Base-by-base conservation (phyloP, 306 rosid genomes). In the Lithocarpus polystachyus region DNA sequence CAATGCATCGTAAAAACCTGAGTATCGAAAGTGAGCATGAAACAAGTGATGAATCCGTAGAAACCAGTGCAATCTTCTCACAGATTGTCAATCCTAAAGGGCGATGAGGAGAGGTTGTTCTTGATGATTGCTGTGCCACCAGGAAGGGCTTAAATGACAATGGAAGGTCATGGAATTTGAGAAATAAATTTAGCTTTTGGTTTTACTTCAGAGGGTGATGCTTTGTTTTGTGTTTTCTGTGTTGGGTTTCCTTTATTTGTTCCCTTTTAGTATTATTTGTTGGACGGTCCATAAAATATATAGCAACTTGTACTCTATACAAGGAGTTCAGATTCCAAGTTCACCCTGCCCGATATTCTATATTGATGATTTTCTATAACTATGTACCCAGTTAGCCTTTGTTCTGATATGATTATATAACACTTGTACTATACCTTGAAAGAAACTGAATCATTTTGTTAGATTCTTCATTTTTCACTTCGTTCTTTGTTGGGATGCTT, bases 21-120 rank as follows among this genome's bases (percentile, higher is more conserved):
- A 77, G 83, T 81, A 81, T 79, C 65, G 87, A 81, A 75, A 75
- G 80, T 77, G 83, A 88, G 78, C 12, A 81, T 26, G 88, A 77
- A 17, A 60, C 64, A 61, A 75, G 48, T 76, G 40, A 78, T 60
- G 76, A 79, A 22, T 22, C 75, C 5, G 14, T 13, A 48, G 14
- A 48, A 10, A 48, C 53, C 15, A 48, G 15, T 48, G 53, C 76
- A 28, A 76, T 85, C 60, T 85, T 83, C 84, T 52, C 84, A 18
- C 79, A 83, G 60, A 67, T 83, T 24, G 86, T 52, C 74, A 65
- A 57, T 60, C 72, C 72, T 0, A 53, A 68, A 56, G 86, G 88
- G 23, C 73, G 87, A 74, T 83, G 79, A 85, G 71, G 57, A 79
- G 56, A 79, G 13, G 64, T 13, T 29, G 40, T 56, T 71, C 72